These are phyloP conservation scores for Tulasnella sp. DNA, from an alignment of 768 basidiomycete genomes.

Conservation along the genomic window DNA sequence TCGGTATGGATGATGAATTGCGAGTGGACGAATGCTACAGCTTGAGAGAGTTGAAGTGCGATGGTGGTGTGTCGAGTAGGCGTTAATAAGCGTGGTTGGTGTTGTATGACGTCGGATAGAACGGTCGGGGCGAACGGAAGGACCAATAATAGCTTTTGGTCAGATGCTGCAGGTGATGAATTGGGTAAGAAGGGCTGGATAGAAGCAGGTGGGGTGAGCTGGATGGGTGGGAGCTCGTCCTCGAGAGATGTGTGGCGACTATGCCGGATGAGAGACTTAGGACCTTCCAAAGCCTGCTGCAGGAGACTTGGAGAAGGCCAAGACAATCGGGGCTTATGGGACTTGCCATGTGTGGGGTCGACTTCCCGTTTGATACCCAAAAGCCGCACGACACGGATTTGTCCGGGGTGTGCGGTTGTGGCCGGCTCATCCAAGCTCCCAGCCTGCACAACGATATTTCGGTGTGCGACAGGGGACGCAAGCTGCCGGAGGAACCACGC, in stretches of 20 bases:
- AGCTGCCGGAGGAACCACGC: constrained; percentile 29
- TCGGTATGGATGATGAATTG: constrained; percentile 32
- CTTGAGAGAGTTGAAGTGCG: constrained; percentile 26
- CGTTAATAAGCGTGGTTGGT: constrained; percentile 19
- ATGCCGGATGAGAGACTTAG: constrained; percentile 3
- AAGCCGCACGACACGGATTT: constrained; percentile 6
- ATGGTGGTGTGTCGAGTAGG: constrained; percentile 22
- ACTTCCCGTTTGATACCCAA: constrained; percentile 9
- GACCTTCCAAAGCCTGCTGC: constrained; percentile 3
- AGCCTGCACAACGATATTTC: no score
- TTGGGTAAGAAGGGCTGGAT: background rate
- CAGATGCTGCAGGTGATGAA: background rate
- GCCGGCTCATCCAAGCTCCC: background rate
- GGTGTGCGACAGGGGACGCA: constrained; percentile 1
- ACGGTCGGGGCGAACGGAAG: constrained; percentile 21
- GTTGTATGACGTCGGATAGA: constrained; percentile 18
- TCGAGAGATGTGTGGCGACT: constrained; percentile 6
- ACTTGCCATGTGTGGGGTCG: background rate
- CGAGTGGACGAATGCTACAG: constrained; percentile 27
- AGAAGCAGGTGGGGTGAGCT: background rate
- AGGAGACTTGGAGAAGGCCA: background rate
- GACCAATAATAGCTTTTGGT: constrained; percentile 19
- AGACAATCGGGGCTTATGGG: constrained; percentile 2
- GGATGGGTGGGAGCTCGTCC: background rate
- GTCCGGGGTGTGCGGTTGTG: background rate